These are phyloP conservation scores for Stygiomarasmius scandens DNA, from an alignment of 1,284 basidiomycete genomes.

Conservation along the genomic window DNA sequence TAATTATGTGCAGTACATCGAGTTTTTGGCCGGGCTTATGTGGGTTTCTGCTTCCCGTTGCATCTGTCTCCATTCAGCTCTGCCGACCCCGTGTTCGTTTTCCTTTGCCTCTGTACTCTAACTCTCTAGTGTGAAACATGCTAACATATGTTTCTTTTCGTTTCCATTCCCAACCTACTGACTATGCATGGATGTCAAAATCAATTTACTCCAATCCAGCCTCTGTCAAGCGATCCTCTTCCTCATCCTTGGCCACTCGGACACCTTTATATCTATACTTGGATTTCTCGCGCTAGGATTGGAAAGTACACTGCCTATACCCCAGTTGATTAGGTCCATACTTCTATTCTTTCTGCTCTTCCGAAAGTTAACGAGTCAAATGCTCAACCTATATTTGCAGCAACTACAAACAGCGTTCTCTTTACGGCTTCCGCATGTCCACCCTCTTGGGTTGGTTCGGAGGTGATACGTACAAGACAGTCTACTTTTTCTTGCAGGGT, in stretches of 20 bases:
- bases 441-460: conserved; percentile 83
- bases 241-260: conserved; percentile 71
- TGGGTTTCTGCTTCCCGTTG: too few species aligned
- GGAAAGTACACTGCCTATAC: conserved; percentile 82
- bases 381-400: conserved; percentile 37
- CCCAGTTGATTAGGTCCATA: conserved; percentile 71
- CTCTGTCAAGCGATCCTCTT: conserved; percentile 71
- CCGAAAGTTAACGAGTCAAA: conserved; percentile 10
- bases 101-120: too few species aligned
- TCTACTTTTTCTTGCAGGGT: conserved; percentile 74
- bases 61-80: too few species aligned
- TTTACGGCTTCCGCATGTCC: conserved; percentile 83
- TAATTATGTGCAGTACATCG: conserved; percentile 75
- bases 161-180: not conserved
- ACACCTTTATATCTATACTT: conserved; percentile 65
- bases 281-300: conserved; percentile 81
- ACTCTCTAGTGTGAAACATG: conserved; percentile 8
- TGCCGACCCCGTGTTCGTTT: too few species aligned
- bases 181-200: too few species aligned
- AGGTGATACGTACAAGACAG: conserved; percentile 81
- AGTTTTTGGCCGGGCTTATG: conserved; percentile 80
- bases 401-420: conserved; percentile 73
- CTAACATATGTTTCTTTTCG: conserved; percentile 7
- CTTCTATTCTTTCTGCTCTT: conserved; percentile 18
- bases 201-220: conserved; percentile 40